phyloP scores from a whole-genome alignment of 148 eudicot species.

The Vaccinium macrocarpon region DNA sequence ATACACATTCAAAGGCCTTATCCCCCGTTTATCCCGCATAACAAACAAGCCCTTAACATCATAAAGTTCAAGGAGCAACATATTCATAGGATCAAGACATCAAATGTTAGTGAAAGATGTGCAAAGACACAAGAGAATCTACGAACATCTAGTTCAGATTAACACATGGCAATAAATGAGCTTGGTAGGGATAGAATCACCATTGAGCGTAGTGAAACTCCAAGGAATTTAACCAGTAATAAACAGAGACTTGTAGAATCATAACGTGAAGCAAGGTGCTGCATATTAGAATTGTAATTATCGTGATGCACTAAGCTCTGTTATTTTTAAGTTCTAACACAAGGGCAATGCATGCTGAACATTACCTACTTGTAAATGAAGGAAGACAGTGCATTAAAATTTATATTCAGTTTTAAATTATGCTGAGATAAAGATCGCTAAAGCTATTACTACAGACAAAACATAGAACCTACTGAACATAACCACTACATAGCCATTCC shows the following conservation, averaged over 20 bases:
- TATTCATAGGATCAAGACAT: background rate
- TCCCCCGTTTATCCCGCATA: background rate
- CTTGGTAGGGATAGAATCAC: background rate
- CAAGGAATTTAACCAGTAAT: background rate
- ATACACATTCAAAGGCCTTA: background rate
- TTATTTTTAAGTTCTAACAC: slow-evolving; percentile 11
- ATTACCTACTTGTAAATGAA: background rate
- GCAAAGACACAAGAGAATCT: background rate
- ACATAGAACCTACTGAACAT: background rate
- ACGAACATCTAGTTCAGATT: background rate
- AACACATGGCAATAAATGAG: background rate
- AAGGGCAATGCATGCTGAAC: background rate
- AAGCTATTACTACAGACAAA: background rate
- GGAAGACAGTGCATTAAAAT: background rate
- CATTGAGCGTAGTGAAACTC: background rate
- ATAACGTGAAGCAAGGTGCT: background rate
- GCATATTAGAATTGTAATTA: background rate
- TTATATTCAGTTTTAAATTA: background rate
- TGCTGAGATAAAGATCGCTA: background rate
- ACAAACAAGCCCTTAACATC: background rate
- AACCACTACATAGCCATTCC: background rate
- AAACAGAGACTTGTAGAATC: background rate
- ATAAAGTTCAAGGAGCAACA: background rate
- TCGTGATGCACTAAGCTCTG: background rate
- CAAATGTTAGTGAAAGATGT: background rate